These are phyloP conservation scores for Flaveria ramosissima DNA, from an alignment of 129 eudicot genomes.

Conservation along the genomic window DNA sequence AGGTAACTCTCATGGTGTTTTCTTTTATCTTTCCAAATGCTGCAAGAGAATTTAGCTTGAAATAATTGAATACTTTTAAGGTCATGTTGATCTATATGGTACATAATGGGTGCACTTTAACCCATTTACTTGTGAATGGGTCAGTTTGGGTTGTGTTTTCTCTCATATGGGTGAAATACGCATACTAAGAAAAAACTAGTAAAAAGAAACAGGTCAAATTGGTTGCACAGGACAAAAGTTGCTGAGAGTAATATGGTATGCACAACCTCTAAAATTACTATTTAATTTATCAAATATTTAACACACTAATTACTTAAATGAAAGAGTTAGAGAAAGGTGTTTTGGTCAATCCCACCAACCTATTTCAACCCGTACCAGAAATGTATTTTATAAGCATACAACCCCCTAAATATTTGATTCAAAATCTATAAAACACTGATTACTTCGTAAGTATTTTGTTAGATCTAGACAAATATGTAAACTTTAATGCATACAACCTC, in stretches of 20 bases:
- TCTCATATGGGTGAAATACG: not conserved
- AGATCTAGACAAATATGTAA: too few relatives aligned
- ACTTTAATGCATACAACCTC: too few relatives aligned
- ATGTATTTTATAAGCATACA: not conserved
- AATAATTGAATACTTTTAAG: not conserved
- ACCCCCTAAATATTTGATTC: not conserved
- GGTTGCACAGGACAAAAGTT: not conserved
- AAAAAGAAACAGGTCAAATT: not conserved
- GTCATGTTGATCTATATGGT: constrained; percentile 1
- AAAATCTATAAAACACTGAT: not conserved
- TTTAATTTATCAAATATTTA: not conserved
- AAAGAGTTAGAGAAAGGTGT: not conserved
- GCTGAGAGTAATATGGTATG: not conserved
- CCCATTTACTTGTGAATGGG: constrained; percentile 8
- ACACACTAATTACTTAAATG: not conserved
- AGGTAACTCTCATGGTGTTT: constrained; percentile 46
- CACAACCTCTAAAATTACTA: not conserved
- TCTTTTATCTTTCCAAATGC: not conserved
- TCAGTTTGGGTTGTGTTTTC: not conserved
- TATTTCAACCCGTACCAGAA: not conserved
- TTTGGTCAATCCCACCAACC: not conserved
- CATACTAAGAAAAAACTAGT: not conserved
- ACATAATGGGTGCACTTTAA: not conserved
- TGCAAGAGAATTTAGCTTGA: not conserved
- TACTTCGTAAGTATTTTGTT: too few relatives aligned